phyloP scores from a whole-genome alignment of 2,329 filamentous ascomycete species.

The Fusarium sambucinum region DNA sequence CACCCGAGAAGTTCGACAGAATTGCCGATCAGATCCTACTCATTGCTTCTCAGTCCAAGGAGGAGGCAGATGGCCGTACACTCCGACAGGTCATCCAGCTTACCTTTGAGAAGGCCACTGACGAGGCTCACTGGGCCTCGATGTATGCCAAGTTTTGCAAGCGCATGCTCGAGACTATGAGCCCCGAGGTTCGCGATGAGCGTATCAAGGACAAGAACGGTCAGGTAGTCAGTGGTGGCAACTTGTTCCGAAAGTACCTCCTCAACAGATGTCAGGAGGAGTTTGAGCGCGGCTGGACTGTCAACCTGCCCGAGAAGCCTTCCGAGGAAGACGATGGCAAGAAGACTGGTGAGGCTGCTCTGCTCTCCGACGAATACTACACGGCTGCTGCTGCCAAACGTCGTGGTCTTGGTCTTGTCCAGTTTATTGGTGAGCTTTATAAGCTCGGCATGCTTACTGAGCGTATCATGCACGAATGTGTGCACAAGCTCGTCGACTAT shows the following conservation, averaged over 20 bases:
- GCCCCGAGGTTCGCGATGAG: conserved; percentile 92
- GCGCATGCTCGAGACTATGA: conserved; percentile 96
- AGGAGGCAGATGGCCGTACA: conserved; percentile 92
- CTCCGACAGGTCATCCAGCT: conserved; percentile 98
- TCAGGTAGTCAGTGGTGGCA: conserved; percentile 89
- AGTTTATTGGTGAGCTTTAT: conserved; percentile 99
- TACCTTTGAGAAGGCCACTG: conserved; percentile 98
- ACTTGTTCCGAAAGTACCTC: conserved; percentile 97
- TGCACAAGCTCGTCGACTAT: conserved; percentile 96
- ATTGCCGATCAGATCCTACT: conserved; percentile 92
- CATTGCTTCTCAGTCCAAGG: conserved; percentile 95
- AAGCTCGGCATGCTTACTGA: conserved; percentile 99
- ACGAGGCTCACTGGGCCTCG: conserved; percentile 97
- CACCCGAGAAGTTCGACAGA: conserved; percentile 97
- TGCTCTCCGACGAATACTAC: conserved; percentile 98
- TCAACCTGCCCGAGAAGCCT: conserved; percentile 79
- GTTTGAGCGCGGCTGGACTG: conserved; percentile 97
- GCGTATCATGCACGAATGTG: conserved; percentile 99
- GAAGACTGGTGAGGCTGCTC: conserved; percentile 76
- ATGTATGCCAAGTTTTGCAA: conserved; percentile 99
- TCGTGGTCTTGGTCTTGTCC: conserved; percentile 95
- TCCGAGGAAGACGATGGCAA: conserved; percentile 71
- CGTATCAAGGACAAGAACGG: conserved; percentile 91
- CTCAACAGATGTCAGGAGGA: conserved; percentile 99
- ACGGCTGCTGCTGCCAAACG: conserved; percentile 92